Percentiles rank a stretch among this genome's conserved stretches.
Evolutionary conservation across 768 basidiomycete genomes (phyloP).

Genomic region (Psilocybe cyanescens): DNA sequence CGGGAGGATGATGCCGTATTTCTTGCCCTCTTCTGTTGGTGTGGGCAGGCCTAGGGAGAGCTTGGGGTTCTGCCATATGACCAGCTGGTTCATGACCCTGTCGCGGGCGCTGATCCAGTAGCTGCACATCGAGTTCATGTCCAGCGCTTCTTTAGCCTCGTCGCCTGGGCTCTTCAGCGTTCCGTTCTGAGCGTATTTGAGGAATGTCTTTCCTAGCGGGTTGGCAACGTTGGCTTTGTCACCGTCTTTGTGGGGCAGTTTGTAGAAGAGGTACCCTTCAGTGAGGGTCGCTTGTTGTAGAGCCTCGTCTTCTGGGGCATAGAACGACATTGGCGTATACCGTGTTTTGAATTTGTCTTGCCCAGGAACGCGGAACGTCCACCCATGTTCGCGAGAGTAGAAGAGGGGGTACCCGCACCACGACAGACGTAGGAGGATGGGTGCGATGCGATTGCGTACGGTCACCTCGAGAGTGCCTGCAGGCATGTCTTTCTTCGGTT

Average conservation of each 20-base stretch:
- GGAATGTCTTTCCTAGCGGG: constrained; percentile 87
- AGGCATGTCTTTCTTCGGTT: constrained; percentile 66
- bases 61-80: constrained; percentile 73
- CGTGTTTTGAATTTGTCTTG: constrained; percentile 49
- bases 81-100: constrained; percentile 90
- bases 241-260: constrained; percentile 96
- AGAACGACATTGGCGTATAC: constrained; percentile 55
- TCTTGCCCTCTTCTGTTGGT: constrained; percentile 33
- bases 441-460: constrained; percentile 79
- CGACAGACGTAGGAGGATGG: constrained; percentile 82
- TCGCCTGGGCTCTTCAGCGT: constrained; percentile 81
- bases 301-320: constrained; percentile 61
- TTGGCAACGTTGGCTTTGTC: constrained; percentile 95
- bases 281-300: constrained; percentile 54
- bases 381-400: constrained; percentile 86
- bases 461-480: constrained; percentile 86
- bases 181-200: constrained; percentile 87
- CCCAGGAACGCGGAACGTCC: constrained; percentile 82
- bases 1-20: constrained; percentile 92
- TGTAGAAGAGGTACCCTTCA: constrained; percentile 74
- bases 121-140: constrained; percentile 92
- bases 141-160: constrained; percentile 82
- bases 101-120: constrained; percentile 98
- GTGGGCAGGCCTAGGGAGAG: constrained; percentile 56
- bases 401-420: constrained; percentile 90